Percentiles rank a stretch among this genome's conserved stretches.
Conservation (phyloP, 805 yeast genomes). For the Spathaspora passalidarum region DNA sequence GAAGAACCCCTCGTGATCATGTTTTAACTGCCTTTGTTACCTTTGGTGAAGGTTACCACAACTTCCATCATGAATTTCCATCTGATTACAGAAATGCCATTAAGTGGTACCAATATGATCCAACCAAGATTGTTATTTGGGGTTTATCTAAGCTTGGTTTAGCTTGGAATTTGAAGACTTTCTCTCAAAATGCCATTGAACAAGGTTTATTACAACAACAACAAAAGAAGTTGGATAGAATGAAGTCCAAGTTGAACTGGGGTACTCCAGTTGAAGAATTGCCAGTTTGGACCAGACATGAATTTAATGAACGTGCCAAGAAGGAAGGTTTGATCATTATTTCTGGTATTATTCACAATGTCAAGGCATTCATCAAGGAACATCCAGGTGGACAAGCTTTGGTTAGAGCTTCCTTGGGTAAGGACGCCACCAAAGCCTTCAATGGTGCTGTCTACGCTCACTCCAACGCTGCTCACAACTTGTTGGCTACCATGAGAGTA, state of each 20-base stretch:
- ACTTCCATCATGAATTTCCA: slow-evolving; percentile 90
- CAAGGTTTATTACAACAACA: slow-evolving; percentile 82
- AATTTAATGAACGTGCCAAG: slow-evolving; percentile 52
- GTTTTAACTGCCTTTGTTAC: slow-evolving; percentile 77
- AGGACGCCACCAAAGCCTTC: slow-evolving; percentile 81
- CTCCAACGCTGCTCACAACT: slow-evolving; percentile 81
- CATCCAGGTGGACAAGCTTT: slow-evolving; percentile 86
- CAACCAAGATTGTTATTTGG: slow-evolving; percentile 67
- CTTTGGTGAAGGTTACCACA: slow-evolving; percentile 87
- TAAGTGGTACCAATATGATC: slow-evolving; percentile 86
- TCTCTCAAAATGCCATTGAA: slow-evolving; percentile 76
- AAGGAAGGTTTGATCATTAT: slow-evolving; percentile 63
- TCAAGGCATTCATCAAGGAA: slow-evolving; percentile 61
- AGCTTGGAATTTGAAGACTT: slow-evolving; percentile 70
- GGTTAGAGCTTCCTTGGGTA: slow-evolving; percentile 67
- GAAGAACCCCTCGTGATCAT: slow-evolving; percentile 85
- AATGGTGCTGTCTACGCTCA: slow-evolving; percentile 85
- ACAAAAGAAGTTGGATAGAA: slow-evolving; percentile 70
- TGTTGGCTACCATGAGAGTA: slow-evolving; percentile 78
- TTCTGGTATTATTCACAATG: slow-evolving; percentile 79
- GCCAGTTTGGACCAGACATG: slow-evolving; percentile 72
- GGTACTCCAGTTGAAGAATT: slow-evolving; percentile 63
- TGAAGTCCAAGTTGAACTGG: slow-evolving; percentile 67
- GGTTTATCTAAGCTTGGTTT: slow-evolving; percentile 60
- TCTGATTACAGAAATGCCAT: slow-evolving; percentile 85